A percentile compares a stretch with the other conserved stretches of the same genome.
Conservation (phyloP, 257 asterid genomes). For the Avicennia marina region DNA sequence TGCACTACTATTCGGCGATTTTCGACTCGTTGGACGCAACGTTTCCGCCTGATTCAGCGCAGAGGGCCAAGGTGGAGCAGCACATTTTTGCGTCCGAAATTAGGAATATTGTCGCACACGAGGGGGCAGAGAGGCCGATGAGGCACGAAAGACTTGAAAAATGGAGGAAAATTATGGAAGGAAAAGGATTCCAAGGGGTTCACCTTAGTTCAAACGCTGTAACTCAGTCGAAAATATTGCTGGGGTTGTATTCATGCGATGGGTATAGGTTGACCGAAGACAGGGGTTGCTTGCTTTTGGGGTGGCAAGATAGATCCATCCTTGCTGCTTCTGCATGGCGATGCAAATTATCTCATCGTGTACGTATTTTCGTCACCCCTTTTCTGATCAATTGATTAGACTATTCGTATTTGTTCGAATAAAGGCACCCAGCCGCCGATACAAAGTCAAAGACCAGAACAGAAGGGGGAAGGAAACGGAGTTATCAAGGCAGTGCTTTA, state of each 20-base stretch:
- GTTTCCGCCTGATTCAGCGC: constrained; percentile 68
- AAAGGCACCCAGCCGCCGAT: too few relatives aligned
- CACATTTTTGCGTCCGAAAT: constrained; percentile 75
- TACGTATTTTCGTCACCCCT: too few relatives aligned
- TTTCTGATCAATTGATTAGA: too few relatives aligned
- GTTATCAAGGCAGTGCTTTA: too few relatives aligned
- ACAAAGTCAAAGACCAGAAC: too few relatives aligned
- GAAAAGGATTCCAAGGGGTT: constrained; percentile 64
- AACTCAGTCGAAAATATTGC: constrained; percentile 52
- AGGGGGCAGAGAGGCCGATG: constrained; percentile 57
- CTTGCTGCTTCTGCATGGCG: neutral
- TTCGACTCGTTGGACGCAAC: constrained; percentile 80
- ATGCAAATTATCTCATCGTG: too few relatives aligned
- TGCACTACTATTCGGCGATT: constrained; percentile 73
- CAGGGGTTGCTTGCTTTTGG: constrained; percentile 70
- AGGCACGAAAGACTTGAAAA: constrained; percentile 79
- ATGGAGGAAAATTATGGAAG: constrained; percentile 43
- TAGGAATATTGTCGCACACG: constrained; percentile 61
- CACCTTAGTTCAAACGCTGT: constrained; percentile 66
- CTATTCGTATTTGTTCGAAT: too few relatives aligned
- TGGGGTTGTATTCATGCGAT: constrained; percentile 75
- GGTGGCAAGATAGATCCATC: constrained; percentile 28
- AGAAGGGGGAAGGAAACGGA: too few relatives aligned
- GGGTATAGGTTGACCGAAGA: constrained; percentile 82
- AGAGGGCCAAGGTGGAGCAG: constrained; percentile 80